phyloP scores from a whole-genome alignment of 164 flowering plant genomes.

The Nymphaea thermarum region DNA sequence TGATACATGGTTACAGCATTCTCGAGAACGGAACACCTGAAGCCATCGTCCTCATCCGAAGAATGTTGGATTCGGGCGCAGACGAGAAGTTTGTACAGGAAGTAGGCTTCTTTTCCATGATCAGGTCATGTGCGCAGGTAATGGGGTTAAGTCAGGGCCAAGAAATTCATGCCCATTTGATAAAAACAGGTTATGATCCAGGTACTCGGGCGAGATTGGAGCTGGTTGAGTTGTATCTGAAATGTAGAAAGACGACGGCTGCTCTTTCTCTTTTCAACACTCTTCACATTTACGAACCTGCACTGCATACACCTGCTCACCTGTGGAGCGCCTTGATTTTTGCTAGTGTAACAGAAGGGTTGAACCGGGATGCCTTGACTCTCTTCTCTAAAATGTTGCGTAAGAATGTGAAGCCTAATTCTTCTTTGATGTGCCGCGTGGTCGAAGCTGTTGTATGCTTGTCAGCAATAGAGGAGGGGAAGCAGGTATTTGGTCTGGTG shows the following conservation, averaged over 20 bases:
- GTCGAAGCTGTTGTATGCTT: background rate
- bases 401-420: background rate
- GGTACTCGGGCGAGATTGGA: background rate
- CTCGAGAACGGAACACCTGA: background rate
- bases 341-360: background rate
- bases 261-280: background rate
- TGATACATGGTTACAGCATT: background rate
- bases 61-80: background rate
- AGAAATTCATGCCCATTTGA: background rate
- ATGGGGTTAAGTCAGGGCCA: background rate
- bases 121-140: background rate
- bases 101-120: background rate
- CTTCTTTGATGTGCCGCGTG: background rate
- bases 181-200: background rate
- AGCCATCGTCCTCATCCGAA: background rate
- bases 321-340: background rate
- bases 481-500: background rate
- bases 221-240: background rate
- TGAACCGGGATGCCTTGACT: background rate
- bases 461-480: background rate
- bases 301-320: background rate
- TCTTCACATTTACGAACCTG: background rate
- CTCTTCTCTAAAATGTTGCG: background rate
- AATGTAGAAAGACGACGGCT: background rate
- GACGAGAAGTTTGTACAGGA: background rate